A percentile compares a stretch with the other conserved stretches of the same genome.
Evolutionary conservation across 148 eudicot genomes (phyloP).

Genomic region (Chenopodium suecicum): DNA sequence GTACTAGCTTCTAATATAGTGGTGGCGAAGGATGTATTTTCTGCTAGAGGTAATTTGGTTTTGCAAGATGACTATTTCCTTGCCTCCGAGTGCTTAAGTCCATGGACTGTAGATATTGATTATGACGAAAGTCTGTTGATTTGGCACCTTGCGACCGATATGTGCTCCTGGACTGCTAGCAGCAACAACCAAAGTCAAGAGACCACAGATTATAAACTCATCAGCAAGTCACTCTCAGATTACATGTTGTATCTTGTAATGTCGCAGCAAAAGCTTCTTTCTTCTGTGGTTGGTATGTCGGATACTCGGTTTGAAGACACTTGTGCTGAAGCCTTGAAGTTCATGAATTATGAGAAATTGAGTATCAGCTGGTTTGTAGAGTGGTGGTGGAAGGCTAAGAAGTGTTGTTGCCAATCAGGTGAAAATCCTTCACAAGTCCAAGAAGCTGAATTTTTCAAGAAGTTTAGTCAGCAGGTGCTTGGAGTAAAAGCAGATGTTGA

Average conservation of each 20-base stretch:
- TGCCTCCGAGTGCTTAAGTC: neutral
- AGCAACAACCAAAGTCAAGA: too few species aligned
- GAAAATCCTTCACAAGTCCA: too few species aligned
- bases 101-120: slow-evolving; percentile 7
- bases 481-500: too few species aligned
- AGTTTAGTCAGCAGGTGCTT: too few species aligned
- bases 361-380: neutral
- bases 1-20: neutral
- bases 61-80: neutral
- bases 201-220: too few species aligned
- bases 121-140: slow-evolving; percentile 18
- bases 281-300: slow-evolving; percentile 24
- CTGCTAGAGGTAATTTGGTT: neutral
- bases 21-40: neutral
- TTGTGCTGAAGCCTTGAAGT: fast-evolving
- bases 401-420: neutral
- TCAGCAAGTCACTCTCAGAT: slow-evolving; percentile 23
- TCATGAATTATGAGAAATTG: too few species aligned
- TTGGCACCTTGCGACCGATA: slow-evolving; percentile 25
- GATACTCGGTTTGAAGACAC: slow-evolving; percentile 9
- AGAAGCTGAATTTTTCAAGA: too few species aligned
- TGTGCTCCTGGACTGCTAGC: slow-evolving; percentile 9
- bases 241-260: slow-evolving; percentile 34
- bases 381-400: neutral
- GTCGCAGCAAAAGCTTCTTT: slow-evolving; percentile 11